A percentile compares a stretch with the other conserved stretches of the same genome.
Evolutionary conservation across 306 rosid species (phyloP).

Genomic region (Cicer yamashitae): DNA sequence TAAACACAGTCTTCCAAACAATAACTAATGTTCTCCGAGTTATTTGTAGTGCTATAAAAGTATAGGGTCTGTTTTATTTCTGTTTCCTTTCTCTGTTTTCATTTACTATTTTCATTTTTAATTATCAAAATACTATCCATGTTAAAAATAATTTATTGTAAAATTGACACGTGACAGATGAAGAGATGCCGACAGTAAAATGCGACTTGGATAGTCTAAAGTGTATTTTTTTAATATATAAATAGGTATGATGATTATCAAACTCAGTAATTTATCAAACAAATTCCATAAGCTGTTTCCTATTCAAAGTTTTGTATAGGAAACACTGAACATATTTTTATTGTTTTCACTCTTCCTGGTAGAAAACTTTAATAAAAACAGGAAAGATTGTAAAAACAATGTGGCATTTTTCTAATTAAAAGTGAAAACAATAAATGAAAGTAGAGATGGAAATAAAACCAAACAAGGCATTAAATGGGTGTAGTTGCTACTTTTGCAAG

Average conservation of each 20-base stretch:
- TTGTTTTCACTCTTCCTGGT: too few species aligned
- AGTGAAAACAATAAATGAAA: neutral
- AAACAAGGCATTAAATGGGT: conserved; percentile 4
- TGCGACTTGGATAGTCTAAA: neutral
- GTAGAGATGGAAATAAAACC: neutral
- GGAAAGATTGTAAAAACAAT: neutral
- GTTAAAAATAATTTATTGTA: neutral
- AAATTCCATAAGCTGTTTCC: neutral
- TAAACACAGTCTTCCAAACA: neutral
- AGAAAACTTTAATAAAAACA: neutral
- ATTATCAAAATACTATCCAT: neutral
- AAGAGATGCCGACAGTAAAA: neutral
- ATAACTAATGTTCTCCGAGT: too few species aligned
- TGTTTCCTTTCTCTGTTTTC: neutral
- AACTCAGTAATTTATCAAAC: too few species aligned
- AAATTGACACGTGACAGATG: neutral
- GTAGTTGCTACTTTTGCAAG: neutral
- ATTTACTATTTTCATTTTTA: neutral
- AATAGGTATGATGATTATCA: neutral
- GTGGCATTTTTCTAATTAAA: neutral
- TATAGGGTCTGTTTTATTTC: neutral
- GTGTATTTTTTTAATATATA: too few species aligned
- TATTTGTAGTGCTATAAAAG: neutral
- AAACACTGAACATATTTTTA: neutral
- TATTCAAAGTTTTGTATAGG: neutral